Percentiles rank a stretch among this genome's conserved stretches.
Conservation (phyloP, 495 filamentous ascomycete species). For the Aspergillus kassunensis region DNA sequence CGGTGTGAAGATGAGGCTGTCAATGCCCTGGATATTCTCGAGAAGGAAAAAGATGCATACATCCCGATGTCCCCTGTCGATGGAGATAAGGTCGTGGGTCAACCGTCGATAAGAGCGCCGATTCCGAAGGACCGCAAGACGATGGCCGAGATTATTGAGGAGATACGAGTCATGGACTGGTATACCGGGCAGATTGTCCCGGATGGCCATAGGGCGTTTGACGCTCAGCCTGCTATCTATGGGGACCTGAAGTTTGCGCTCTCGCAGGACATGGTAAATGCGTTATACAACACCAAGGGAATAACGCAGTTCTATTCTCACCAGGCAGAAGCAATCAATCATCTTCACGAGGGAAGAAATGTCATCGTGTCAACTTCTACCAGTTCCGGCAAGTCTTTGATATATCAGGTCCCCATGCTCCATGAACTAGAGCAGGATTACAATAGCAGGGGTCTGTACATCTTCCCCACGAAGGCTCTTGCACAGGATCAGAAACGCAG, state of each 20-base stretch:
- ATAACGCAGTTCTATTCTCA: conserved; percentile 91
- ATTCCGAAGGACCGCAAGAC: conserved; percentile 82
- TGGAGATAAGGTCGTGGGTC: conserved; percentile 36
- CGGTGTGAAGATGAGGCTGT: conserved; percentile 59
- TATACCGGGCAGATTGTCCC: conserved; percentile 92
- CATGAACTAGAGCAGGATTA: conserved; percentile 77
- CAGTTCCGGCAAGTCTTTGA: conserved; percentile 92
- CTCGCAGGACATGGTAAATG: conserved; percentile 89
- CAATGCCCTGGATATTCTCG: conserved; percentile 66
- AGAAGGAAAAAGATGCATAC: conserved; percentile 38
- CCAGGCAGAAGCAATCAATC: conserved; percentile 93
- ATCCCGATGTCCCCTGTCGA: conserved; percentile 49
- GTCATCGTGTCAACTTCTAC: conserved; percentile 95
- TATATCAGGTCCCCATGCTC: conserved; percentile 93
- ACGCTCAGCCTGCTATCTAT: conserved; percentile 76
- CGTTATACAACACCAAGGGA: conserved; percentile 81
- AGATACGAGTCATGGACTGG: conserved; percentile 79
- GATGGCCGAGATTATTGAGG: conserved; percentile 78
- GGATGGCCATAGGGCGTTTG: conserved; percentile 89
- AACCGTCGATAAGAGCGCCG: conserved; percentile 43
- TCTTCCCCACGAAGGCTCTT: conserved; percentile 96
- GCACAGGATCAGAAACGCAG: conserved; percentile 93
- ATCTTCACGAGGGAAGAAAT: conserved; percentile 74
- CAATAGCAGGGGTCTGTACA: conserved; percentile 86
- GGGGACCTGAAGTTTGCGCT: conserved; percentile 83